phyloP scores from a whole-genome alignment of 495 filamentous ascomycete species.

The Xylona heveae region DNA sequence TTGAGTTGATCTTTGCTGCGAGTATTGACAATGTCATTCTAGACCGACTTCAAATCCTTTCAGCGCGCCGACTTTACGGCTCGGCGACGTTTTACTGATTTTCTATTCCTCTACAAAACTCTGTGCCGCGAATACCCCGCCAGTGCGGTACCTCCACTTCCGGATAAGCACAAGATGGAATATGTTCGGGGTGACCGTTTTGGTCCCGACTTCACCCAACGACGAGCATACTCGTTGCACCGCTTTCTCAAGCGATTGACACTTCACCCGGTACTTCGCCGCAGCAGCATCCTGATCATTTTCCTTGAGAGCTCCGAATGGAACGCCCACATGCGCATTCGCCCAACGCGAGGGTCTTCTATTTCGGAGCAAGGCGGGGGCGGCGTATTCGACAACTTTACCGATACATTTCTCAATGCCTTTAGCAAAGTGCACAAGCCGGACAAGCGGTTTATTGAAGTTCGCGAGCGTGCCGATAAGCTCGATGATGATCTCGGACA shows the following conservation, averaged over 20 bases:
- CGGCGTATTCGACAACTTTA: slow-evolving; percentile 79
- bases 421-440: slow-evolving; percentile 93
- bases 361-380: slow-evolving; percentile 27
- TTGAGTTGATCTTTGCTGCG: slow-evolving; percentile 7
- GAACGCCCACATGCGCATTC: slow-evolving; percentile 81
- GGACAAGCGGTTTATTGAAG: slow-evolving; percentile 85
- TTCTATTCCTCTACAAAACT: slow-evolving; percentile 87
- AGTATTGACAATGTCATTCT: background rate
- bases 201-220: slow-evolving; percentile 76
- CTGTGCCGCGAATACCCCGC: slow-evolving; percentile 71
- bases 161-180: slow-evolving; percentile 97
- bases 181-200: slow-evolving; percentile 94
- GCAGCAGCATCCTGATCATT: slow-evolving; percentile 53
- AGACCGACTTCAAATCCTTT: slow-evolving; percentile 91
- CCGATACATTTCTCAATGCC: slow-evolving; percentile 92
- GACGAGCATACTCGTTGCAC: slow-evolving; percentile 75
- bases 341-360: slow-evolving; percentile 37
- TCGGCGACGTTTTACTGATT: slow-evolving; percentile 87
- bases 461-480: slow-evolving; percentile 82
- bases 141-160: slow-evolving; percentile 81
- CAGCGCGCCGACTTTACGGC: slow-evolving; percentile 54
- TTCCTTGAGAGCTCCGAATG: slow-evolving; percentile 89
- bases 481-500: slow-evolving; percentile 83
- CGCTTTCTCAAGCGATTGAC: slow-evolving; percentile 77
- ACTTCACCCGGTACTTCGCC: slow-evolving; percentile 77